Evolutionary conservation across 768 basidiomycete genomes (phyloP).

Genomic region (Mycena belliarum): DNA sequence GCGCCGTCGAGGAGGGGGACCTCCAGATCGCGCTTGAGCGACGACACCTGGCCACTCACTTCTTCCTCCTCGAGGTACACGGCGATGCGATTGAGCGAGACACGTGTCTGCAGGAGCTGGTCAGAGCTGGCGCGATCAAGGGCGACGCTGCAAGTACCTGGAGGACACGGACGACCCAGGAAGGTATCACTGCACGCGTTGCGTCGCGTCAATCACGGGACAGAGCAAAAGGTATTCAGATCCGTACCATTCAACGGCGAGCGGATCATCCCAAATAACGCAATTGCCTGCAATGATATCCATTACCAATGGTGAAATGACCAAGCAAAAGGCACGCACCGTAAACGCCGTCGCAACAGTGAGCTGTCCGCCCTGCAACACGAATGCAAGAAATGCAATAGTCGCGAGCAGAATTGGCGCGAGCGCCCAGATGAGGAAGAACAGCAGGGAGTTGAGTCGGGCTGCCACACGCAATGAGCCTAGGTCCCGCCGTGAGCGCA

Average conservation of each 20-base stretch:
- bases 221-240: neutral
- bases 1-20: slow-evolving; percentile 22
- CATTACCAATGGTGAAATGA: neutral
- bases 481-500: neutral
- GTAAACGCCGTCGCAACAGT: slow-evolving; percentile 86
- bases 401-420: slow-evolving; percentile 83
- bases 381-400: slow-evolving; percentile 74
- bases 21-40: slow-evolving; percentile 49
- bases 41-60: slow-evolving; percentile 64
- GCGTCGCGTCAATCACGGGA: too few species aligned
- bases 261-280: slow-evolving; percentile 85
- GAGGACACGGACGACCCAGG: slow-evolving; percentile 72
- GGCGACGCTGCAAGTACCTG: slow-evolving; percentile 30
- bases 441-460: slow-evolving; percentile 71
- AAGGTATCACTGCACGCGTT: slow-evolving; percentile 55
- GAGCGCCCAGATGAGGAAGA: slow-evolving; percentile 57
- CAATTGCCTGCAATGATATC: slow-evolving; percentile 53
- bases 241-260: slow-evolving; percentile 30
- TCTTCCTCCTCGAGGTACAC: slow-evolving; percentile 73
- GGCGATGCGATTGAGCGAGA: slow-evolving; percentile 68
- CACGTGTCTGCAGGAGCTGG: slow-evolving; percentile 38
- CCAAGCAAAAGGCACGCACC: slow-evolving; percentile 36
- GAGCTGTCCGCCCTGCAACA: slow-evolving; percentile 71
- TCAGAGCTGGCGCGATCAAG: too few species aligned
- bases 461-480: slow-evolving; percentile 28